Base-by-base conservation (phyloP, 306 rosid genomes). In the Biancaea sappan region DNA sequence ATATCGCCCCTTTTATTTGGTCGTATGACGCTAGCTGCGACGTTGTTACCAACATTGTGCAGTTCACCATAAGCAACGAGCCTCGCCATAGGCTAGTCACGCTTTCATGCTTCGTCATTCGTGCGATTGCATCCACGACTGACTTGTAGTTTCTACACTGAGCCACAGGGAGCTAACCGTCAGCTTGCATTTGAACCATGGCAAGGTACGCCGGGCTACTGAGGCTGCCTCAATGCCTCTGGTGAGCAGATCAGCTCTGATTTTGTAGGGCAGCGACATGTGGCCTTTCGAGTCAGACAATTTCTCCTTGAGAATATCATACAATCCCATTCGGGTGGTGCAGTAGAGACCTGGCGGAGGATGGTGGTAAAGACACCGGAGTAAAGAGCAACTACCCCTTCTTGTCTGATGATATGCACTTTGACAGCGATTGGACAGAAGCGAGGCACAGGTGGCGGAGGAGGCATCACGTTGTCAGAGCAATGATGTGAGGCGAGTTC, bases 141-240 rank as follows among this genome's bases (percentile, higher is more conserved):
- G 93, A 86, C 25, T 75, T 86, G 73, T 90, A 90, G 48, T 83
- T 88, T 1, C 96, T 80, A 0, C 87, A 85, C 25, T 86, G 91
- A 0, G 78, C 76, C 0, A 13, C 15, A 0, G 91, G 96, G 5
- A 90, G 93, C 25, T 93, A 73, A 0, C 96, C 96, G 43, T 90
- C 93, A 1, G 93, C 96, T 29, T 90, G 93, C 93, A 90, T 90
- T 0, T 91, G 75, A 1, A 90, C 96, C 96, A 90, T 88, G 9
- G 96, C 88, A 19, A 90, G 87, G 44, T 90, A 93, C 0, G 91
- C 96, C 0, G 96, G 96, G 76, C 88, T 90, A 0, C 96, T 91
- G 0, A 90, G 5, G 81, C 83, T 0, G 96, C 96, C 0, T 91
- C 96, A 2, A 88, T 41, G 0, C 82, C 93, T 0, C 96, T 93